These are phyloP conservation scores for Calcarisporium arbuscula DNA, from an alignment of 2,329 filamentous ascomycete species.

Conservation along the genomic window DNA sequence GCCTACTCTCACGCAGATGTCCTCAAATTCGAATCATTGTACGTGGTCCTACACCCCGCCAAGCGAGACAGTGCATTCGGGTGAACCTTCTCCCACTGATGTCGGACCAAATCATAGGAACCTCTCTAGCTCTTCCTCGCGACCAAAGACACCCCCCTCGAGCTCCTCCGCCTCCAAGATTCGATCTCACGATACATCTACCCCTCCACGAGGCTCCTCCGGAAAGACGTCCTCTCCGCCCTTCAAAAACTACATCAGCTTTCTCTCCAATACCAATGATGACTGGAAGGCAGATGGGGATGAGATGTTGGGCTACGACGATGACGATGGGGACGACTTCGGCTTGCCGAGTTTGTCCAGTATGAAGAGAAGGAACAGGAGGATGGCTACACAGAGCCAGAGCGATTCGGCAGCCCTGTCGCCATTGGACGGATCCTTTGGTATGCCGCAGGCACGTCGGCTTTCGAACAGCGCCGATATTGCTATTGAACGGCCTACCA, in stretches of 20 bases:
- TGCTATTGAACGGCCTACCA: constrained; percentile 77
- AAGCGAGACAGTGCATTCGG: background rate
- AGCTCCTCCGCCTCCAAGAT: constrained; percentile 47
- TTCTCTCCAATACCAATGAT: constrained; percentile 73
- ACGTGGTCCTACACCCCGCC: constrained; percentile 23
- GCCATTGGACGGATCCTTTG: constrained; percentile 31
- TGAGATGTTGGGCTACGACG: constrained; percentile 72
- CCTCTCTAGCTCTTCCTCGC: constrained; percentile 52
- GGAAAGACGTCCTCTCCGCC: constrained; percentile 56
- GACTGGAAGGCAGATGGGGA: constrained; percentile 76
- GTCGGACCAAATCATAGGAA: constrained; percentile 37
- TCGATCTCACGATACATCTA: constrained; percentile 45
- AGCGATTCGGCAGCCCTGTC: constrained; percentile 25
- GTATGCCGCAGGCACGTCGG: constrained; percentile 40
- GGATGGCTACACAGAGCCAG: constrained; percentile 39
- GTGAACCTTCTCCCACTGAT: background rate
- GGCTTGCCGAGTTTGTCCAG: constrained; percentile 87
- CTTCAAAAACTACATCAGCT: constrained; percentile 70
- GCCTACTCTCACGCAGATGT: constrained; percentile 96
- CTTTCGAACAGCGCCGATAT: constrained; percentile 89
- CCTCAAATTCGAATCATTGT: constrained; percentile 80
- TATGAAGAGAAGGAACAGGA: constrained; percentile 68
- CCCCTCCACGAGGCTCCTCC: constrained; percentile 46
- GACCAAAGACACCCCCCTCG: constrained; percentile 72
- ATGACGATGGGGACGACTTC: constrained; percentile 92